Percentiles rank a stretch among this genome's conserved stretches.
Evolutionary conservation across 2,329 filamentous ascomycete species (phyloP).

Genomic region (Canariomyces notabilis): DNA sequence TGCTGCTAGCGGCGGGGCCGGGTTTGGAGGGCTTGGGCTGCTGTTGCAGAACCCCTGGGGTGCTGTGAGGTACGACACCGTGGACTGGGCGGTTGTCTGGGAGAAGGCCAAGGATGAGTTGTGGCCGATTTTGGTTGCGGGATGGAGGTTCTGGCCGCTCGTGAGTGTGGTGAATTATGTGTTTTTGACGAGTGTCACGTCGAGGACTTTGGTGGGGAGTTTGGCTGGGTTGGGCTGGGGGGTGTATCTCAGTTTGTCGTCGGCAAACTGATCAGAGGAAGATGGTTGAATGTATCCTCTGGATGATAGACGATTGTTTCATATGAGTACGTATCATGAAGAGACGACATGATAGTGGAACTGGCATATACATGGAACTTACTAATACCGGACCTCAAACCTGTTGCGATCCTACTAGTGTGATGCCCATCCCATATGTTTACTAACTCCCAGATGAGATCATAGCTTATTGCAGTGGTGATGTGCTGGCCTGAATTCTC

Average conservation of each 20-base stretch:
- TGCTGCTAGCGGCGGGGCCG: slow-evolving; percentile 26
- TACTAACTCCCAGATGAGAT: no score
- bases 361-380: no score
- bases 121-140: slow-evolving; percentile 59
- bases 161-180: slow-evolving; percentile 65
- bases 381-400: no score
- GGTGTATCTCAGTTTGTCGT: slow-evolving; percentile 61
- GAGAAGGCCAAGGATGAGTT: slow-evolving; percentile 50
- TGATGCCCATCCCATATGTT: no score
- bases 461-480: no score
- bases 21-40: slow-evolving; percentile 28
- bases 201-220: slow-evolving; percentile 60
- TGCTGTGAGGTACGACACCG: slow-evolving; percentile 40
- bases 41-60: slow-evolving; percentile 30
- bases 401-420: no score
- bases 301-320: no score
- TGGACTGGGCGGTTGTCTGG: slow-evolving; percentile 43
- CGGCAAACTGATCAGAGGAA: slow-evolving; percentile 28
- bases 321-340: no score
- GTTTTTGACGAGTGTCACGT: slow-evolving; percentile 58
- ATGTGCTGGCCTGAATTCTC: no score
- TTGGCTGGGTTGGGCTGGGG: slow-evolving; percentile 67
- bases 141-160: slow-evolving; percentile 65
- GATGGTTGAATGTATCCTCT: no score
- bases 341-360: no score